Conservation (phyloP, 495 filamentous ascomycete genomes). For the Terfezia claveryi region DNA sequence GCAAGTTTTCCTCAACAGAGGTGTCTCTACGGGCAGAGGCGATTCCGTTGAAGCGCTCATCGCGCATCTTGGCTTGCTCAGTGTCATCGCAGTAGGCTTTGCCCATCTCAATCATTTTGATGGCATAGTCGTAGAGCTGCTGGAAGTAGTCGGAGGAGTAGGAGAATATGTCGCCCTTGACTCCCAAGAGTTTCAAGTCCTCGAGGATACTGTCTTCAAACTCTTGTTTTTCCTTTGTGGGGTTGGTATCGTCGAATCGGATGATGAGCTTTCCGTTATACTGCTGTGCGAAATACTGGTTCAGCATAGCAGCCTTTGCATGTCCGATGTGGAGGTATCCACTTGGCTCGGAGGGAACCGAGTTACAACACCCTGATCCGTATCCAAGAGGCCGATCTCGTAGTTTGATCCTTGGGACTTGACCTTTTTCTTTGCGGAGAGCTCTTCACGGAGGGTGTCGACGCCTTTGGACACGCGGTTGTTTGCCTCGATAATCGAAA, state of each 20-base stretch:
- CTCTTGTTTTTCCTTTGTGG: constrained; percentile 78
- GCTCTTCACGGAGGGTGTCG: constrained; percentile 36
- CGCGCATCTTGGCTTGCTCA: constrained; percentile 51
- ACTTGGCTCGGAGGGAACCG: constrained; percentile 81
- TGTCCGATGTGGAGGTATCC: constrained; percentile 90
- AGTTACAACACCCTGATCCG: constrained; percentile 80
- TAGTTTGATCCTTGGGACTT: constrained; percentile 73
- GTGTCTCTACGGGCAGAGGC: constrained; percentile 53
- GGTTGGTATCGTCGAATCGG: constrained; percentile 86
- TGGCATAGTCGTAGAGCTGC: constrained; percentile 54
- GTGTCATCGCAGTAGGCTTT: constrained; percentile 84
- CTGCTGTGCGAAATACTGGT: constrained; percentile 83
- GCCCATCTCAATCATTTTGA: constrained; percentile 59
- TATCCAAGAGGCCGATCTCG: constrained; percentile 68
- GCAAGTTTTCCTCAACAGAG: constrained; percentile 58
- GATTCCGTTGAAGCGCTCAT: constrained; percentile 54
- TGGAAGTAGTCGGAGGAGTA: constrained; percentile 86
- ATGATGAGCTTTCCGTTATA: constrained; percentile 67
- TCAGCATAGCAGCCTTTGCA: constrained; percentile 76
- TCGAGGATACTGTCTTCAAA: constrained; percentile 75
- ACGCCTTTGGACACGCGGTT: constrained; percentile 20
- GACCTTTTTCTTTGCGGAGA: constrained; percentile 42
- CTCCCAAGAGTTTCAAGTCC: constrained; percentile 67
- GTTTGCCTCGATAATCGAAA: constrained; percentile 56
- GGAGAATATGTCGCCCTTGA: constrained; percentile 55